Conservation (phyloP, 2,329 filamentous ascomycete species). For the Zasmidium cellare region DNA sequence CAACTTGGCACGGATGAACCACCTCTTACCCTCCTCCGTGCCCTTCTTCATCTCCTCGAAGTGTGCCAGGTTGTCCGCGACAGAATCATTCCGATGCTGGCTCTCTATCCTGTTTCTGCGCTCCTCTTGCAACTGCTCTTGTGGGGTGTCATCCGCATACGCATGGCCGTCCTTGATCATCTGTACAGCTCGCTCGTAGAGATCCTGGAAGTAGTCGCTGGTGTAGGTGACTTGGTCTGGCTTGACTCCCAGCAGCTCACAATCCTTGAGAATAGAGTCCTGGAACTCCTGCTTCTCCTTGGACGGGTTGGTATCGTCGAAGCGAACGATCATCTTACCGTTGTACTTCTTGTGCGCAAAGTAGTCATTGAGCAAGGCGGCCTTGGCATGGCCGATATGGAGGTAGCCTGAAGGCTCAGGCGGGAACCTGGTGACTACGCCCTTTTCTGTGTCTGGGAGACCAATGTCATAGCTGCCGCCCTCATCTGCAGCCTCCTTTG, state of each 20-base stretch:
- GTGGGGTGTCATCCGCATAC: conserved; percentile 91
- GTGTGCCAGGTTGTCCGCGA: conserved; percentile 81
- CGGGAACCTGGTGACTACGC: conserved; percentile 88
- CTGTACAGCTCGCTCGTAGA: conserved; percentile 81
- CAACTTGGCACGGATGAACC: conserved; percentile 95
- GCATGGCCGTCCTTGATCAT: conserved; percentile 86
- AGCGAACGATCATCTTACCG: conserved; percentile 84
- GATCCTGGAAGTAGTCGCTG: conserved; percentile 90
- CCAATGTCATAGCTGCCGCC: conserved; percentile 88
- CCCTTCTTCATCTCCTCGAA: conserved; percentile 94
- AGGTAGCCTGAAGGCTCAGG: conserved; percentile 95
- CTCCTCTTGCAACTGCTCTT: conserved; percentile 83
- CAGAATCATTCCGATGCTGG: conserved; percentile 71
- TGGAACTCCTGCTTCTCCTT: conserved; percentile 98
- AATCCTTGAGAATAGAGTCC: conserved; percentile 88
- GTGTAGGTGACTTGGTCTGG: conserved; percentile 86
- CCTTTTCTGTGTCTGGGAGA: conserved; percentile 79
- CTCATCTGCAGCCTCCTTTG: conserved; percentile 64
- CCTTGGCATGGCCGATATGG: conserved; percentile 95
- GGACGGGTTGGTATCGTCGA: conserved; percentile 95
- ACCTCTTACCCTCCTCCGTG: conserved; percentile 72
- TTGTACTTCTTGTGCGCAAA: conserved; percentile 93
- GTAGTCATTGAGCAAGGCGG: conserved; percentile 90
- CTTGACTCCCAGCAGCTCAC: conserved; percentile 86
- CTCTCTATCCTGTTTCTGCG: conserved; percentile 82